Conservation (phyloP, 2,329 filamentous ascomycete species). For the Phaeosphaeria sp. region DNA sequence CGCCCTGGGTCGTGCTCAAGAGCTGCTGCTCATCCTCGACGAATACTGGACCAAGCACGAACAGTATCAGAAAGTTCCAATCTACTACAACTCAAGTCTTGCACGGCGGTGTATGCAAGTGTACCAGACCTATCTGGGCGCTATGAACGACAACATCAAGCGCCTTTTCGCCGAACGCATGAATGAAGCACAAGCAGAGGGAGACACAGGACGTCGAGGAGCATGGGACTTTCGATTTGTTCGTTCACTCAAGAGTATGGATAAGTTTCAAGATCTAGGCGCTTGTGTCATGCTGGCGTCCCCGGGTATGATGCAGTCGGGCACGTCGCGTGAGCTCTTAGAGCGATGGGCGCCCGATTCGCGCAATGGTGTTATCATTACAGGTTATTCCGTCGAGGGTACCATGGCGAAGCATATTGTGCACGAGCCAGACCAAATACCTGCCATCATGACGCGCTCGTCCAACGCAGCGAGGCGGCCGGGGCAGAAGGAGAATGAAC, state of each 20-base stretch:
- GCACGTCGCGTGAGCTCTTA: conserved; percentile 88
- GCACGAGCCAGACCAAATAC: conserved; percentile 93
- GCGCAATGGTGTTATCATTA: conserved; percentile 98
- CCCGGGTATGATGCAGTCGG: conserved; percentile 97
- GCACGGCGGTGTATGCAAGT: conserved; percentile 98
- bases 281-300: conserved; percentile 97
- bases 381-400: conserved; percentile 96
- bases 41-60: conserved; percentile 94
- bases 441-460: conserved; percentile 79
- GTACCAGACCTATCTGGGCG: conserved; percentile 96
- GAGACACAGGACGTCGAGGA: conserved; percentile 75
- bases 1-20: conserved; percentile 90
- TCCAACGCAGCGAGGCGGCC: conserved; percentile 63
- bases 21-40: conserved; percentile 90
- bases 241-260: conserved; percentile 86
- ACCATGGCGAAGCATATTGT: conserved; percentile 98
- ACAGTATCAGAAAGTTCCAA: conserved; percentile 88
- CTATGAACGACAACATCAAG: conserved; percentile 99
- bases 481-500: conserved; percentile 73
- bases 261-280: conserved; percentile 94
- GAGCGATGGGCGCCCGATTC: conserved; percentile 96
- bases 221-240: conserved; percentile 98
- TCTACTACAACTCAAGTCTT: conserved; percentile 96
- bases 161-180: conserved; percentile 90
- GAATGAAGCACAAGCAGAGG: conserved; percentile 84